phyloP scores from a whole-genome alignment of 192 early-diverging fungal species.

The Kappamyces sp. region DNA sequence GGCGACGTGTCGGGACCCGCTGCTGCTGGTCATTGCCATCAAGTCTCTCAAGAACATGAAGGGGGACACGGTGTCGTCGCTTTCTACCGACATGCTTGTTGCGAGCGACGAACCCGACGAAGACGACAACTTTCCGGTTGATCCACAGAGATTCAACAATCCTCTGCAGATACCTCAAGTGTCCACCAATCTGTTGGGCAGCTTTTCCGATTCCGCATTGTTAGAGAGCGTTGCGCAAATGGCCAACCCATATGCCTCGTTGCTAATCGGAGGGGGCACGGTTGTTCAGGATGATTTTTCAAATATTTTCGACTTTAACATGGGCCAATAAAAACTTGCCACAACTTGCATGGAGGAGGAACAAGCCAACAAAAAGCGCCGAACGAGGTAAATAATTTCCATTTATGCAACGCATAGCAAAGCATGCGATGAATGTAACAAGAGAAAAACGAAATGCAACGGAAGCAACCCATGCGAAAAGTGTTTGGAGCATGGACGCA shows the following conservation, averaged over 20 bases:
- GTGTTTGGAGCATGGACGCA: neutral
- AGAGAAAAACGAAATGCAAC: slow-evolving; percentile 9
- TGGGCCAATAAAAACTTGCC: slow-evolving; percentile 10
- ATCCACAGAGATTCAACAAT: too few relatives aligned
- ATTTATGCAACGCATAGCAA: neutral
- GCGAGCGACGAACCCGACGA: too few relatives aligned
- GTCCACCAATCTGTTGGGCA: too few relatives aligned
- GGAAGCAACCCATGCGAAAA: slow-evolving; percentile 9
- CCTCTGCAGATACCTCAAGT: too few relatives aligned
- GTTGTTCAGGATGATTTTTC: slow-evolving; percentile 1
- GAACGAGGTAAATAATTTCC: neutral
- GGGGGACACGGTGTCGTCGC: neutral
- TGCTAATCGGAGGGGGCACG: slow-evolving; percentile 7
- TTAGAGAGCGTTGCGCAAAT: slow-evolving; percentile 7
- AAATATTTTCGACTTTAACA: slow-evolving; percentile 8
- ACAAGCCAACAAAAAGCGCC: neutral
- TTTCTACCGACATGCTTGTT: too few relatives aligned
- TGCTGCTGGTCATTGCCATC: neutral
- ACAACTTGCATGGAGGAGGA: neutral
- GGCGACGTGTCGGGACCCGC: slow-evolving; percentile 9
- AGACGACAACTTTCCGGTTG: too few relatives aligned
- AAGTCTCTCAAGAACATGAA: slow-evolving; percentile 1
- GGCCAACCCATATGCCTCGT: slow-evolving; percentile 5
- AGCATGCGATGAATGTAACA: slow-evolving; percentile 7
- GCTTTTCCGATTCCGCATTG: slow-evolving; percentile 3